Evolutionary conservation across 768 basidiomycete genomes (phyloP).

Genomic region (Lyophyllum shimeji): DNA sequence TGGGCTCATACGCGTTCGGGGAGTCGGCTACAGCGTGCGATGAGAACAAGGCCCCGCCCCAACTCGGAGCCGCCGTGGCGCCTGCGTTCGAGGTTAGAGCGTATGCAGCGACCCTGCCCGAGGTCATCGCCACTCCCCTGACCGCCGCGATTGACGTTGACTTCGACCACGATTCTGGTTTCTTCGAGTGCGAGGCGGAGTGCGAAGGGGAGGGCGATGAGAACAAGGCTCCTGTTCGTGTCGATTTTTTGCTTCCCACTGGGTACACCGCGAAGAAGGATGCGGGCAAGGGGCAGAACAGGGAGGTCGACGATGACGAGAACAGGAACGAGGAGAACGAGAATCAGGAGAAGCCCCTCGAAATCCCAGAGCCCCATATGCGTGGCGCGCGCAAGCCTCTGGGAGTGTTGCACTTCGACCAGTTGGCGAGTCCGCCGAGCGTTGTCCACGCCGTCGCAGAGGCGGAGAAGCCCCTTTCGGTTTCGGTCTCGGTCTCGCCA

Average conservation of each 20-base stretch:
- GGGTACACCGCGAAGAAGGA: too few species aligned
- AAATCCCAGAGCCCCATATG: background rate
- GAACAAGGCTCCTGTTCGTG: background rate
- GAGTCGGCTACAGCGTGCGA: background rate
- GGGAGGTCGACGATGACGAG: background rate
- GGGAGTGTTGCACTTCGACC: background rate
- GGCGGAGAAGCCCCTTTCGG: background rate
- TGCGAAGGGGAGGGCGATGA: background rate
- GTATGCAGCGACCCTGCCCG: background rate
- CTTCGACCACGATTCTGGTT: too few species aligned
- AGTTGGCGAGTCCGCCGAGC: background rate
- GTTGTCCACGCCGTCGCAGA: background rate
- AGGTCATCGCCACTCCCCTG: conserved; percentile 1
- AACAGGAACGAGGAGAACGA: background rate
- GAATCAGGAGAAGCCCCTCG: background rate
- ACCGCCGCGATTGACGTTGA: background rate
- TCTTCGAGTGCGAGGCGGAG: too few species aligned
- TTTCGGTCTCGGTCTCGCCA: background rate
- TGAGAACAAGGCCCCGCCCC: background rate
- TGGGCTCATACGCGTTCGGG: too few species aligned
- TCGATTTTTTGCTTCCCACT: background rate
- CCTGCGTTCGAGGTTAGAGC: conserved; percentile 9
- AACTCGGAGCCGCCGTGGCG: background rate
- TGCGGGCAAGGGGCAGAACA: background rate
- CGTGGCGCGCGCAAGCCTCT: conserved; percentile 1